Conservation (phyloP, 2,329 filamentous ascomycete genomes). For the Bipolaris victoriae region DNA sequence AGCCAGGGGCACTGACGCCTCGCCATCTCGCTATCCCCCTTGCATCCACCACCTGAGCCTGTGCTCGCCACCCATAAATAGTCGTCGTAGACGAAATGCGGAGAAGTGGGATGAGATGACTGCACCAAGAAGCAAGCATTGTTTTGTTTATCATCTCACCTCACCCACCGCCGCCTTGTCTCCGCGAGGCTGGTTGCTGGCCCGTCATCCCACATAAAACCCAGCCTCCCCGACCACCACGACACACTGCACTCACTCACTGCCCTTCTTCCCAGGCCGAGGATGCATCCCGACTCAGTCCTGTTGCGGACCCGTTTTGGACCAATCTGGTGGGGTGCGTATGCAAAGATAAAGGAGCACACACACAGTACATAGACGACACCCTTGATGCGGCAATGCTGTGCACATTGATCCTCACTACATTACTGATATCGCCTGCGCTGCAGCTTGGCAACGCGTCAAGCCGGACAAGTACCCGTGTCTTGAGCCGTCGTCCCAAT, state of each 20-base stretch:
- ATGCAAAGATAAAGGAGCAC: slow-evolving; percentile 18
- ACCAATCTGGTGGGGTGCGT: background rate
- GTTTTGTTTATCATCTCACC: slow-evolving; percentile 9
- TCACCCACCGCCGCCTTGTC: background rate
- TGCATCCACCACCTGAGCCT: slow-evolving; percentile 28
- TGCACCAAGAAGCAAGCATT: slow-evolving; percentile 17
- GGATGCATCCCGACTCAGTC: background rate
- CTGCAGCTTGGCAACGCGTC: slow-evolving; percentile 18
- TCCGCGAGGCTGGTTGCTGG: background rate
- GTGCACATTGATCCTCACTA: slow-evolving; percentile 4
- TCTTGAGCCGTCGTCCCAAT: slow-evolving; percentile 20
- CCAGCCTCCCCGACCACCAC: background rate
- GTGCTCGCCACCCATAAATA: slow-evolving; percentile 45
- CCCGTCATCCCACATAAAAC: background rate
- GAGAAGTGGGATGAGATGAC: slow-evolving; percentile 40
- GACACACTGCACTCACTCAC: background rate
- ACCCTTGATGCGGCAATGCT: slow-evolving; percentile 13
- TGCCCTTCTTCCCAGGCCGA: background rate
- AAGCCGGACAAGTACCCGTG: slow-evolving; percentile 12
- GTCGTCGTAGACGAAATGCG: slow-evolving; percentile 43
- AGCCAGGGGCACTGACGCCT: slow-evolving; percentile 38
- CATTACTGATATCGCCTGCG: slow-evolving; percentile 3
- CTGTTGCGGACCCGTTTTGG: background rate
- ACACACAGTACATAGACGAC: background rate
- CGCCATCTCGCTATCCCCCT: slow-evolving; percentile 29